Evolutionary conservation across 2,329 filamentous ascomycete species (phyloP), one percentile per base, ranked within the genome.

Genomic region (Fusarium multiceps): DNA sequence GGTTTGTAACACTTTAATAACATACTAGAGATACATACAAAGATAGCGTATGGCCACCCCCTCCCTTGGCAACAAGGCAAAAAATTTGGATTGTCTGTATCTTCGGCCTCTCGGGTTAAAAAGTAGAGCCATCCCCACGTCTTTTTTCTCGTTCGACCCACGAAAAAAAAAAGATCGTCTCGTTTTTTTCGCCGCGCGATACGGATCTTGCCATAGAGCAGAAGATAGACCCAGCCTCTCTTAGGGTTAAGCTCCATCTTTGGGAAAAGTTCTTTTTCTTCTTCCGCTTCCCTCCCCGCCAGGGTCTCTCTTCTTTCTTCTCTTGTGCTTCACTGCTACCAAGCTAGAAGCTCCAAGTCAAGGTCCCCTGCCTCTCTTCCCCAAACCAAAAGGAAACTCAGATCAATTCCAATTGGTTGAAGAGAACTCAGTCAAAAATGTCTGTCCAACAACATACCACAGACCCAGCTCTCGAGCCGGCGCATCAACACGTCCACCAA

Each of bases 401-500:
- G 23, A 23, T 23, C 23, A 23, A 25, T 25, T 28, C 13, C 55
- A 58, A 58, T 58, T 58, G 40, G 37, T 58, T 27, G 5, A 32
- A n/a, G 42, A 11, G 13, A 18, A 9, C 7, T 2, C 7, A 30
- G 21, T 50, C 41, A 55, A 37, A 37, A 32, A 74, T 75, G 73
- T 64, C 73, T 34, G 72, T 75, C 12, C 40, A 53, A 55, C 46
- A 58, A 20, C 73, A 67, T 42, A 75, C 69, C 55, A 59, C 62
- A 54, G 73, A 75, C 55, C 73, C 73, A 23, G 73, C 73, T 46
- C 72, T 75, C 53, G 77, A 82, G 41, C 77, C 79, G 46, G 66
- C 75, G 16, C 76, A 83, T 72, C 82, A 84, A 74, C 83, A 84
- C 58, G 76, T 73, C 14, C 84, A 86, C 71, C 67, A 75, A 21